Evolutionary conservation across 139 green algal genomes (phyloP).

Genomic region (Trebouxia sp.): DNA sequence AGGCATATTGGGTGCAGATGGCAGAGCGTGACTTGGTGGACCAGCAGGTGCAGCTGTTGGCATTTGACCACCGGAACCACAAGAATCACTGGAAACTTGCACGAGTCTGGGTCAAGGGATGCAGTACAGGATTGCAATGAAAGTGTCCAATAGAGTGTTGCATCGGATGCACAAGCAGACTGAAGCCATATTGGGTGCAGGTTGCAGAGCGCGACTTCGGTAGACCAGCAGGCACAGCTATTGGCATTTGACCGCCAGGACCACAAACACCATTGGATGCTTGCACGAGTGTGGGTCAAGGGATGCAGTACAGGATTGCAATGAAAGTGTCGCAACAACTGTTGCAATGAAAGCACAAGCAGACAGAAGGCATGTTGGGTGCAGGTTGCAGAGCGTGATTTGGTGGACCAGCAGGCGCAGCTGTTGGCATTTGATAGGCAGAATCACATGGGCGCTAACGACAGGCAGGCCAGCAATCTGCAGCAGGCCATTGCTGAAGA

Average conservation of each 20-base stretch:
- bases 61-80: slow-evolving; percentile 88
- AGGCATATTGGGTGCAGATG: slow-evolving; percentile 37
- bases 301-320: no score
- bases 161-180: no score
- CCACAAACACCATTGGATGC: no score
- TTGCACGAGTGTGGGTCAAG: no score
- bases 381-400: slow-evolving; percentile 57
- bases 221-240: slow-evolving; percentile 68
- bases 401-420: slow-evolving; percentile 62
- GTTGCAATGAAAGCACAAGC: no score
- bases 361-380: neutral
- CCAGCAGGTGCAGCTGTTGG: slow-evolving; percentile 67
- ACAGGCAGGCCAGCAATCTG: slow-evolving; percentile 40
- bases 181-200: slow-evolving; percentile 31
- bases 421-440: slow-evolving; percentile 86
- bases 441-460: slow-evolving; percentile 80
- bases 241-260: slow-evolving; percentile 87
- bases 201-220: slow-evolving; percentile 52
- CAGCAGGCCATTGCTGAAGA: slow-evolving; percentile 47
- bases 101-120: no score
- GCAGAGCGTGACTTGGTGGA: slow-evolving; percentile 59
- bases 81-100: no score
- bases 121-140: no score
- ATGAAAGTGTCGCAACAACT: no score
- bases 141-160: no score